Percentiles rank a stretch among this genome's conserved stretches.
Conservation (phyloP, 208 protist genomes). For the Acanthamoeba royreba region DNA sequence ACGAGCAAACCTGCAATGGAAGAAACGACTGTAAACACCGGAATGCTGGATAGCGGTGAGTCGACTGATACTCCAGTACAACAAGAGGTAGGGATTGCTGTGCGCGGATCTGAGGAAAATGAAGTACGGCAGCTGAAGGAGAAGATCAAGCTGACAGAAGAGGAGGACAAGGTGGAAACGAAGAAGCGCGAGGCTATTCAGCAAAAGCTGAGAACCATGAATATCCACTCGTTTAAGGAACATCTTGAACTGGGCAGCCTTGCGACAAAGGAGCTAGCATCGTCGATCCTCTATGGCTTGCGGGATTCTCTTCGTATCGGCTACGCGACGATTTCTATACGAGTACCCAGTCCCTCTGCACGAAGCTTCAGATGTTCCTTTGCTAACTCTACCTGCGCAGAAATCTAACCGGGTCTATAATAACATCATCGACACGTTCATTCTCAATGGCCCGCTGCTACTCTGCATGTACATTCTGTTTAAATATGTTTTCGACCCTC, state of each 20-base stretch:
- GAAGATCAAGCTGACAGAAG: not conserved
- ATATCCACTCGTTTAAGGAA: not conserved
- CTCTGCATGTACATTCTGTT: slow-evolving; percentile 1
- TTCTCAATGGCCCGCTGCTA: slow-evolving; percentile 31
- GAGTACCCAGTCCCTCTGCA: not conserved
- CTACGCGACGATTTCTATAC: not conserved
- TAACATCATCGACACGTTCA: not conserved
- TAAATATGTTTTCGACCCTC: not conserved
- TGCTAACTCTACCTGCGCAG: not conserved
- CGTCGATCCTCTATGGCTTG: not conserved
- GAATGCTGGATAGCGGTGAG: too few species aligned
- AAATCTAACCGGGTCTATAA: slow-evolving; percentile 25
- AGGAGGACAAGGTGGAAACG: not conserved
- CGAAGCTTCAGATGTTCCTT: not conserved
- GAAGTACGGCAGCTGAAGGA: not conserved
- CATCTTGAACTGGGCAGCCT: not conserved
- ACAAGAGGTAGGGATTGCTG: too few species aligned
- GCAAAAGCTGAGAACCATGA: not conserved
- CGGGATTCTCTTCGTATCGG: not conserved
- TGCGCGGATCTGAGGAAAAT: too few species aligned
- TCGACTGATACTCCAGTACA: too few species aligned
- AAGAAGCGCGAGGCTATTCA: not conserved
- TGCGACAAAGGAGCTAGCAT: not conserved
- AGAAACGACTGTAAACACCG: too few species aligned
- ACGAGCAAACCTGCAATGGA: too few species aligned